A percentile compares a stretch with the other conserved stretches of the same genome.
These are phyloP conservation scores for Picea glauca DNA, from an alignment of 75 land plant genomes.

Conservation along the genomic window DNA sequence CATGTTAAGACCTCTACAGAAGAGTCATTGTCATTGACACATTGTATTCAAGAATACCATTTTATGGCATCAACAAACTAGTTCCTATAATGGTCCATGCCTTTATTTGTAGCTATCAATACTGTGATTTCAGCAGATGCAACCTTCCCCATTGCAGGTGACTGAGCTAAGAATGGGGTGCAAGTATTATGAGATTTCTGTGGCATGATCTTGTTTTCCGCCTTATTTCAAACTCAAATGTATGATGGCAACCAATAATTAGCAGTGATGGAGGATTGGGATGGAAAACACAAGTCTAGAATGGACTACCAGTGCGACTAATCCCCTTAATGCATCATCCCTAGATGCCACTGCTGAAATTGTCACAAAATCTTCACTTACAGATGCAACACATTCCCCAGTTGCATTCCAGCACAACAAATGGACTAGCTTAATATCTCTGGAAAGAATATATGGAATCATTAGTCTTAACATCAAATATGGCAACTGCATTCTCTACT, in stretches of 20 bases:
- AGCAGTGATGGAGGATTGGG: conserved; percentile 35
- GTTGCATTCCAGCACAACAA: conserved; percentile 35
- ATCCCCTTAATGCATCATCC: conserved; percentile 34
- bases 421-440: conserved; percentile 18
- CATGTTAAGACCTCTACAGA: no score
- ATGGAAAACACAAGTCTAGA: conserved; percentile 34
- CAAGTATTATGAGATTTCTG: conserved; percentile 66
- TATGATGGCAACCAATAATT: conserved; percentile 54
- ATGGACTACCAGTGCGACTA: conserved; percentile 35
- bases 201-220: conserved; percentile 60
- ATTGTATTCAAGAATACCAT: no score
- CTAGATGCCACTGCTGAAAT: conserved; percentile 20
- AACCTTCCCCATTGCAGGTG: conserved; percentile 65
- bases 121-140: conserved; percentile 77
- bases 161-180: conserved; percentile 73
- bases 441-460: conserved; percentile 32
- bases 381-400: conserved; percentile 28
- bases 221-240: conserved; percentile 72
- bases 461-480: conserved; percentile 65
- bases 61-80: no score
- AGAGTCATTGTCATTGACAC: no score
- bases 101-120: no score
- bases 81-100: no score
- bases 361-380: conserved; percentile 23
- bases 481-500: conserved; percentile 48